A percentile compares a stretch with the other conserved stretches of the same genome.
These are phyloP conservation scores for Marasmius fiardii DNA, from an alignment of 1,284 basidiomycete genomes.

Conservation along the genomic window DNA sequence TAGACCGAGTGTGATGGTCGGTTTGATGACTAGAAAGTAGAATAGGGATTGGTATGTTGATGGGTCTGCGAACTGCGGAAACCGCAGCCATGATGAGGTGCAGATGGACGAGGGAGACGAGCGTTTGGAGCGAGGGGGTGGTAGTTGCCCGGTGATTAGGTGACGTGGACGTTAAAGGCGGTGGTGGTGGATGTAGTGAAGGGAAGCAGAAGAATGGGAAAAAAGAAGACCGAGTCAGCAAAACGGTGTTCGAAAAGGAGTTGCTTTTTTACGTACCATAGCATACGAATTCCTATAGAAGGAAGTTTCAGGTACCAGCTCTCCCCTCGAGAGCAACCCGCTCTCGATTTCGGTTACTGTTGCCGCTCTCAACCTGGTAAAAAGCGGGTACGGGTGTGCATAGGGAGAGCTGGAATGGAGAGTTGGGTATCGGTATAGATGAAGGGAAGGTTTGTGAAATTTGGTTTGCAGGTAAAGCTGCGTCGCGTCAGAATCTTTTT, in stretches of 20 bases:
- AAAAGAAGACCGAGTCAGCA: not conserved
- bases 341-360: conserved; percentile 49
- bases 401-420: conserved; percentile 21
- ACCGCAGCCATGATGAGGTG: too few relatives aligned
- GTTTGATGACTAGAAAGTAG: conserved; percentile 83
- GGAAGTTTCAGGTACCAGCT: conserved; percentile 48
- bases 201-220: too few relatives aligned
- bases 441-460: conserved; percentile 61
- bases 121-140: too few relatives aligned
- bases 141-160: too few relatives aligned
- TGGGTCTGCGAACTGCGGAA: conserved; percentile 78
- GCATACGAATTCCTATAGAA: conserved; percentile 76
- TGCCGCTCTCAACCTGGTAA: conserved; percentile 52
- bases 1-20: conserved; percentile 69
- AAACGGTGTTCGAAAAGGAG: too few relatives aligned
- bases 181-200: too few relatives aligned
- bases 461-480: conserved; percentile 64
- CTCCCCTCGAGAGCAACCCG: conserved; percentile 27
- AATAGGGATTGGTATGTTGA: conserved; percentile 79
- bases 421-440: conserved; percentile 58
- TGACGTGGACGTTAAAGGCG: too few relatives aligned
- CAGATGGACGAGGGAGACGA: too few relatives aligned
- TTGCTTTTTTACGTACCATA: too few relatives aligned
- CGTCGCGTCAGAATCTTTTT: conserved; percentile 11
- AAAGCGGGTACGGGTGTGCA: conserved; percentile 41